Percentiles rank a stretch among this genome's conserved stretches.
These are phyloP conservation scores for Rhynchosporium graminicola DNA, from an alignment of 2,329 filamentous ascomycete genomes.

Conservation along the genomic window DNA sequence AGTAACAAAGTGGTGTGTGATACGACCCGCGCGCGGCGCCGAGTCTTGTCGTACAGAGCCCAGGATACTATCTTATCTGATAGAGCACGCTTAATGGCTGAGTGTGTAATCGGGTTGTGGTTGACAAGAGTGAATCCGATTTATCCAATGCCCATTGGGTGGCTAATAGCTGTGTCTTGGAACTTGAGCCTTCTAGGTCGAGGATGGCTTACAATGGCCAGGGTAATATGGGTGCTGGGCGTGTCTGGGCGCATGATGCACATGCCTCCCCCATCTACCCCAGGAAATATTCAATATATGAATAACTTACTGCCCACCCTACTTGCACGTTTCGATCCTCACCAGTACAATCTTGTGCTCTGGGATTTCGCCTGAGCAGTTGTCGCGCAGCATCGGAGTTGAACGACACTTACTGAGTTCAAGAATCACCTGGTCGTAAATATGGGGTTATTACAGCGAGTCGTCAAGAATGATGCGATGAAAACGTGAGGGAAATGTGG, in stretches of 20 bases:
- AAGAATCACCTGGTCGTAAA: slow-evolving; percentile 19
- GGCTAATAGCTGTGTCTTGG: neutral
- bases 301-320: neutral
- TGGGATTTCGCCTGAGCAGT: neutral
- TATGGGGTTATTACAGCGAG: slow-evolving; percentile 37
- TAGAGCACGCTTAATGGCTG: slow-evolving; percentile 13
- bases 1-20: neutral
- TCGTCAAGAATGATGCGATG: slow-evolving; percentile 67
- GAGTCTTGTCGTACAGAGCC: slow-evolving; percentile 3
- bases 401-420: neutral
- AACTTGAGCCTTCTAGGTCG: slow-evolving; percentile 6
- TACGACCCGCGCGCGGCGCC: slow-evolving; percentile 11
- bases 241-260: neutral
- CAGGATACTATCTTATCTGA: neutral
- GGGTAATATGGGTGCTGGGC: slow-evolving; percentile 8
- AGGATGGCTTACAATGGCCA: neutral
- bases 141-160: slow-evolving; percentile 11
- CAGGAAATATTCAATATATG: slow-evolving; percentile 5
- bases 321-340: neutral
- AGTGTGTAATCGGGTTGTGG: slow-evolving; percentile 10
- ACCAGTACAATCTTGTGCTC: neutral
- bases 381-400: neutral
- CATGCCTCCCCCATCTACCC: neutral
- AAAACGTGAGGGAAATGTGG: slow-evolving; percentile 43
- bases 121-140: neutral